Conservation (phyloP, 805 yeast species). For the Candida maris region DNA sequence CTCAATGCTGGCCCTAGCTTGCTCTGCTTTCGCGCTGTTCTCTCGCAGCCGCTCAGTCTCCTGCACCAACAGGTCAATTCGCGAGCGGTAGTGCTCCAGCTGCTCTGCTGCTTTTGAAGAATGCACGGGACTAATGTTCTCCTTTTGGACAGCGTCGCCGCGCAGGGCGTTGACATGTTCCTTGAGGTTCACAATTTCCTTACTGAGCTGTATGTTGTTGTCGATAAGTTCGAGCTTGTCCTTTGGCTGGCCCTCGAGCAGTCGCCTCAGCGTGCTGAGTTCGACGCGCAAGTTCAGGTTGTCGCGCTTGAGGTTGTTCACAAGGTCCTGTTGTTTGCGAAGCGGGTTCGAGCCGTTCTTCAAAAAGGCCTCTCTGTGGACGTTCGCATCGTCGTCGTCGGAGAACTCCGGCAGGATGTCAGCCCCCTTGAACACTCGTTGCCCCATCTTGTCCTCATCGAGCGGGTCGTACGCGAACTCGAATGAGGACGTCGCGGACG, state of each 20-base stretch:
- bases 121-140: constrained; percentile 3
- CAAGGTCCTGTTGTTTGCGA: constrained; percentile 25
- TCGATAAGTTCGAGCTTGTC: constrained; percentile 37
- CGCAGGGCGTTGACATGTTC: constrained; percentile 3
- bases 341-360: constrained; percentile 22
- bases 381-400: constrained; percentile 13
- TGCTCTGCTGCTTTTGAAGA: constrained; percentile 1
- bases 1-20: constrained; percentile 1
- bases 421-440: constrained; percentile 23
- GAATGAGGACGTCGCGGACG: constrained; percentile 19
- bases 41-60: constrained; percentile 5
- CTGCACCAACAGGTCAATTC: constrained; percentile 7
- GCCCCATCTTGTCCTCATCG: constrained; percentile 14
- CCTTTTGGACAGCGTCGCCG: constrained; percentile 9
- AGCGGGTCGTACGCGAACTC: constrained; percentile 22
- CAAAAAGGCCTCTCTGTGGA: constrained; percentile 9
- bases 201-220: constrained; percentile 34
- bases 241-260: constrained; percentile 39
- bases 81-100: constrained; percentile 5
- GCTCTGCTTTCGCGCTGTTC: constrained; percentile 1
- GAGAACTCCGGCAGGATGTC: constrained; percentile 25
- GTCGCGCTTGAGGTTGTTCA: constrained; percentile 34
- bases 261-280: constrained; percentile 36
- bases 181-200: constrained; percentile 21
- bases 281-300: constrained; percentile 43